A percentile compares a stretch with the other conserved stretches of the same genome.
These are phyloP conservation scores for Iberis pinnata DNA, from an alignment of 345 rosid species.

Conservation along the genomic window DNA sequence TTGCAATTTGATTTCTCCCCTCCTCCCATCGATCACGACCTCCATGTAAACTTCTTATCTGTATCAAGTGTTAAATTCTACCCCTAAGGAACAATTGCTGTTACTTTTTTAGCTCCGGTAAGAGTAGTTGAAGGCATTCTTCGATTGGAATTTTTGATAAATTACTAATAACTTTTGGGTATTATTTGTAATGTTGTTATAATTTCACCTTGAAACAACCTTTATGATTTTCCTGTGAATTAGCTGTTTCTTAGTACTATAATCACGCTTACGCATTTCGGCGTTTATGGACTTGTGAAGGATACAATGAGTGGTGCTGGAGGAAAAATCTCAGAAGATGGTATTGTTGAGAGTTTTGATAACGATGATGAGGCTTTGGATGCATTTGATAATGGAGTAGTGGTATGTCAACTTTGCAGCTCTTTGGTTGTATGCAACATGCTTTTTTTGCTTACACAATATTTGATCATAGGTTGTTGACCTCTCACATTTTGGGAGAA, in stretches of 20 bases:
- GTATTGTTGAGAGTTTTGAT: slow-evolving; percentile 62
- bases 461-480: slow-evolving; percentile 45
- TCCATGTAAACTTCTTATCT: slow-evolving; percentile 38
- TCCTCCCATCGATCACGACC: slow-evolving; percentile 83
- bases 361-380: slow-evolving; percentile 84
- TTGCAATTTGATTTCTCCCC: slow-evolving; percentile 67
- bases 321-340: slow-evolving; percentile 67
- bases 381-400: slow-evolving; percentile 58
- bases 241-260: background rate
- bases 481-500: slow-evolving; percentile 80
- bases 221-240: background rate
- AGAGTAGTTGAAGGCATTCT: background rate
- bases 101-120: background rate
- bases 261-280: background rate
- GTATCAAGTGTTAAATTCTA: background rate
- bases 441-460: slow-evolving; percentile 5
- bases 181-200: no score
- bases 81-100: background rate
- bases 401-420: slow-evolving; percentile 34
- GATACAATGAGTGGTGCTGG: slow-evolving; percentile 49
- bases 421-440: background rate
- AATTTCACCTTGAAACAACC: background rate
- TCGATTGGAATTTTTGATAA: background rate
- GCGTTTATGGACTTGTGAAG: slow-evolving; percentile 32
- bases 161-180: background rate